Evolutionary conservation across 805 yeast genomes (phyloP).

Genomic region (Millerozyma acaciae): DNA sequence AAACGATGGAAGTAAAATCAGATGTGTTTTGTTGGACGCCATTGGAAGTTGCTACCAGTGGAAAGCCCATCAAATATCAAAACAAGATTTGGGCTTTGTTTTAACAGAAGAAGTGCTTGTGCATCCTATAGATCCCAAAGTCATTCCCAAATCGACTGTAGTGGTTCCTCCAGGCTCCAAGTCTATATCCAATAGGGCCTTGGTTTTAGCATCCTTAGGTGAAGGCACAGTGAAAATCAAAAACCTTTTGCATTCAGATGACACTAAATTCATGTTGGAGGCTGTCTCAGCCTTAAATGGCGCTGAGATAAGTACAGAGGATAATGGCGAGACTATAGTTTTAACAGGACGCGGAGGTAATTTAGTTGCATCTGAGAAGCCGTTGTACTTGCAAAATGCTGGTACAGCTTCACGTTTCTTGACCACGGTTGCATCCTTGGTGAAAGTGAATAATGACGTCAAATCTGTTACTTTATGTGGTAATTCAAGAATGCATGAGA

Average conservation of each 20-base stretch:
- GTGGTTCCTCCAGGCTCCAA: conserved; percentile 92
- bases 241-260: conserved; percentile 92
- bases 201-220: conserved; percentile 89
- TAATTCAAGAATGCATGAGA: conserved; percentile 93
- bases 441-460: conserved; percentile 36
- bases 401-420: conserved; percentile 97
- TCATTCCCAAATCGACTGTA: conserved; percentile 42
- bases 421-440: conserved; percentile 88
- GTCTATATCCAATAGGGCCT: conserved; percentile 93
- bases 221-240: conserved; percentile 77
- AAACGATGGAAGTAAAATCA: conserved; percentile 88
- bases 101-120: conserved; percentile 79
- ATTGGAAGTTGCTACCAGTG: conserved; percentile 90
- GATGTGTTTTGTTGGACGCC: conserved; percentile 74
- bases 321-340: conserved; percentile 85
- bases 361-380: conserved; percentile 57
- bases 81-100: conserved; percentile 74
- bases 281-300: conserved; percentile 80
- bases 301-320: conserved; percentile 78
- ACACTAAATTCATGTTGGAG: conserved; percentile 88
- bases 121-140: conserved; percentile 43
- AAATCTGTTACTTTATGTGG: conserved; percentile 73
- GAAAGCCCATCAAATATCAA: conserved; percentile 79
- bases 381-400: conserved; percentile 89
- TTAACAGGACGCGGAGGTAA: conserved; percentile 84